phyloP scores from a whole-genome alignment of 495 filamentous ascomycete genomes.

The Penicillium waksmanii region DNA sequence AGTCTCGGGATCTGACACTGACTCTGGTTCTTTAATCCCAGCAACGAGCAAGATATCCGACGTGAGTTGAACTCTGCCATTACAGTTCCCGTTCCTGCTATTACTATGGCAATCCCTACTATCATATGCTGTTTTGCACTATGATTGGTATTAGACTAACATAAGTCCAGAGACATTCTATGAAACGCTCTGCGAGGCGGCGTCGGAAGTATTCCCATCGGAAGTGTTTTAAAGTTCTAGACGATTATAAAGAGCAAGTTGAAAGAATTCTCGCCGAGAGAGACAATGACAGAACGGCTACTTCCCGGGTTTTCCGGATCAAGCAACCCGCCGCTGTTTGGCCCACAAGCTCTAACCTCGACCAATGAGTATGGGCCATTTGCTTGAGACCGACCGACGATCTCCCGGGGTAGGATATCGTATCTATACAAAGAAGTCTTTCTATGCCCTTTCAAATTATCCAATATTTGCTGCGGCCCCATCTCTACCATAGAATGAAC shows the following conservation, averaged over 20 bases:
- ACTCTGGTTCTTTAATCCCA: neutral
- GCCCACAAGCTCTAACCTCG: neutral
- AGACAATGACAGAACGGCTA: neutral
- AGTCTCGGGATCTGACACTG: neutral
- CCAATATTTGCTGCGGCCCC: too few species aligned
- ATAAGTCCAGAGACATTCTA: neutral
- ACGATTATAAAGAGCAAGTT: neutral
- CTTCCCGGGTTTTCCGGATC: slow-evolving; percentile 11
- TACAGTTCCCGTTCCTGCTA: too few species aligned
- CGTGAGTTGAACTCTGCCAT: neutral
- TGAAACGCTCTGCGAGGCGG: neutral
- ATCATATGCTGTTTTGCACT: neutral
- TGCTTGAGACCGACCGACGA: neutral
- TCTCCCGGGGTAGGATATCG: too few species aligned
- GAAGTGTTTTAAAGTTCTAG: neutral
- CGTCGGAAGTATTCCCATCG: neutral
- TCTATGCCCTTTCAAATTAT: too few species aligned
- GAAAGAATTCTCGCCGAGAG: neutral
- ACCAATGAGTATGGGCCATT: slow-evolving; percentile 2
- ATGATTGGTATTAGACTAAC: neutral
- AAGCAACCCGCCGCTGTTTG: slow-evolving; percentile 7
- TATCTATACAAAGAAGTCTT: too few species aligned
- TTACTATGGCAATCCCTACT: too few species aligned
- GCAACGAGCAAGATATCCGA: neutral
- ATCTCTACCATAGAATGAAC: too few species aligned